A percentile compares a stretch with the other conserved stretches of the same genome.
phyloP scores from a whole-genome alignment of 177 flowering plant genomes.

The Vitis hybrid region DNA sequence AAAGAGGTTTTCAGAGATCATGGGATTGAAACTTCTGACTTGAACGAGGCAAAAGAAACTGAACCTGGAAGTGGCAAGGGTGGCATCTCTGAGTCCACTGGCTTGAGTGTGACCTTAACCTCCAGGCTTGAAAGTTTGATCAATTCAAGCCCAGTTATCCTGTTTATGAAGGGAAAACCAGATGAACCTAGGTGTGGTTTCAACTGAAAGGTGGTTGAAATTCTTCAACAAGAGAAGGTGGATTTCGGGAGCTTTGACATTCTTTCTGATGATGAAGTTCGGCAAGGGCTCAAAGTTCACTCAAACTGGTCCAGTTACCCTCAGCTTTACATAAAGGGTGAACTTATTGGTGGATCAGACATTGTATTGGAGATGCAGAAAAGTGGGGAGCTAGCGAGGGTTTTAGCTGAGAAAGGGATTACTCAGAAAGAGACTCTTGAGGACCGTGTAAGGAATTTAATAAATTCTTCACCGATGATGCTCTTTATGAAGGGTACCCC shows the following conservation, averaged over 20 bases:
- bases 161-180: constrained; percentile 94
- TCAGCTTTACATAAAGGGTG: constrained; percentile 83
- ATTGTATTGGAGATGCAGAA: constrained; percentile 93
- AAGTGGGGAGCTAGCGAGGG: constrained; percentile 77
- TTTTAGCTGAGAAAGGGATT: constrained; percentile 69
- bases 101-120: constrained; percentile 49
- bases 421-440: constrained; percentile 46
- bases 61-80: constrained; percentile 41
- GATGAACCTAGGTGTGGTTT: constrained; percentile 92
- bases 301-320: constrained; percentile 99
- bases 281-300: constrained; percentile 91
- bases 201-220: constrained; percentile 84
- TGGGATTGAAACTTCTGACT: constrained; percentile 36
- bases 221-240: constrained; percentile 73
- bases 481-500: constrained; percentile 95
- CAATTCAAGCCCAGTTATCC: constrained; percentile 68
- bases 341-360: constrained; percentile 93
- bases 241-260: constrained; percentile 75
- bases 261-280: constrained; percentile 83
- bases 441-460: constrained; percentile 60
- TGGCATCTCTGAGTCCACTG: constrained; percentile 59
- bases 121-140: constrained; percentile 55
- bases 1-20: constrained; percentile 71
- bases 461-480: constrained; percentile 67
- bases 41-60: constrained; percentile 19